Conservation (phyloP, 257 asterid species). For the Datura wrightii region DNA sequence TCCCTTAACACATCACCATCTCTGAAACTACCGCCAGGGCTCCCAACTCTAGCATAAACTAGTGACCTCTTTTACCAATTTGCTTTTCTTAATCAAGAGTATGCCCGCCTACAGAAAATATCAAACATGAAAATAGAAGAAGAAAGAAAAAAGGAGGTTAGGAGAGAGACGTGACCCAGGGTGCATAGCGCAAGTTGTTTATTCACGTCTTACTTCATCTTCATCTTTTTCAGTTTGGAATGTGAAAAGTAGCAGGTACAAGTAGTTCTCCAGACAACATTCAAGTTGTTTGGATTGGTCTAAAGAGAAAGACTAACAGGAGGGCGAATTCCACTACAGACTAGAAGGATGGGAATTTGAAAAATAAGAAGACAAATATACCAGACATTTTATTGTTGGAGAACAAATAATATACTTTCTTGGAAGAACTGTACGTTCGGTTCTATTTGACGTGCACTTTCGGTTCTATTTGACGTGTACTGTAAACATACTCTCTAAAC, state of each 20-base stretch:
- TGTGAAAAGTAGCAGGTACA: neutral
- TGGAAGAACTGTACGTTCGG: neutral
- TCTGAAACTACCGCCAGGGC: neutral
- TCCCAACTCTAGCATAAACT: slow-evolving; percentile 1
- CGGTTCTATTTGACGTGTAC: neutral
- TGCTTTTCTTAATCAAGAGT: neutral
- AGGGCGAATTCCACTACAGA: neutral
- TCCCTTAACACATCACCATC: neutral
- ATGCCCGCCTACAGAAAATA: neutral
- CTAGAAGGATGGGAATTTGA: neutral
- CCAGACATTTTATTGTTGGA: neutral
- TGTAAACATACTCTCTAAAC: neutral
- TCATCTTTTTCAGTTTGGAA: neutral
- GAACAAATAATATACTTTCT: neutral
- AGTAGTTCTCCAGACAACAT: neutral
- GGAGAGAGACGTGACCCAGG: neutral
- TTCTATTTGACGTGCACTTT: neutral
- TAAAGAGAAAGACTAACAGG: neutral
- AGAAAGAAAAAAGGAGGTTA: neutral
- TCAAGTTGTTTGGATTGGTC: neutral
- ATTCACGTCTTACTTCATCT: neutral
- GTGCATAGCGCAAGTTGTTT: neutral
- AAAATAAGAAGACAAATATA: neutral
- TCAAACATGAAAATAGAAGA: neutral
- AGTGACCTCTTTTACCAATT: neutral